A percentile compares a stretch with the other conserved stretches of the same genome.
phyloP scores from a whole-genome alignment of 2,329 filamentous ascomycete species.

The Aspergillus hortae region DNA sequence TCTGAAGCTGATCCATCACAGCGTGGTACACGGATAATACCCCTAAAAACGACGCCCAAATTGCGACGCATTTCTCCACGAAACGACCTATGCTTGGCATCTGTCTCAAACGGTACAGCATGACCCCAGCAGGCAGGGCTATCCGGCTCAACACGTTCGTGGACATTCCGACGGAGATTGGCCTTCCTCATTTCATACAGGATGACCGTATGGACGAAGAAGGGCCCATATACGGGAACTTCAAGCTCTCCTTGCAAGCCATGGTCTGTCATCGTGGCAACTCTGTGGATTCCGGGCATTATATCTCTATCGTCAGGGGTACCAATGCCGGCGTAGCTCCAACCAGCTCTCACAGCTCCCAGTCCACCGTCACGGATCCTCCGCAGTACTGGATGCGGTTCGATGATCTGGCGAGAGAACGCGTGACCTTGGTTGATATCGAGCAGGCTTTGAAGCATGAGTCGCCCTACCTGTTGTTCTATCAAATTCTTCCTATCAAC shows the following conservation, averaged over 20 bases:
- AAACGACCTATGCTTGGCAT: conserved; percentile 84
- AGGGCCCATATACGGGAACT: conserved; percentile 74
- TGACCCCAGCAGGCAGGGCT: conserved; percentile 65
- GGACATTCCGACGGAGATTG: conserved; percentile 84
- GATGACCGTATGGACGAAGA: conserved; percentile 68
- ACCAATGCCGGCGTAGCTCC: conserved; percentile 46
- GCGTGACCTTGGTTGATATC: conserved; percentile 75
- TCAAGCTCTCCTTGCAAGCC: conserved; percentile 87
- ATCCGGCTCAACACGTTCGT: conserved; percentile 75
- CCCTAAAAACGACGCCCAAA: conserved; percentile 67
- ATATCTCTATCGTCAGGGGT: conserved; percentile 79
- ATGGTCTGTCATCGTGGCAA: conserved; percentile 88
- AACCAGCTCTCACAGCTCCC: conserved; percentile 22
- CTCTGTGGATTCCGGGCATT: conserved; percentile 85
- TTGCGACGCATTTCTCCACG: conserved; percentile 81
- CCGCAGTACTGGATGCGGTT: conserved; percentile 84
- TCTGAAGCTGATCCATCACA: conserved; percentile 40
- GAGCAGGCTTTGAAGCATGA: conserved; percentile 75
- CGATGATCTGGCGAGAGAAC: conserved; percentile 74
- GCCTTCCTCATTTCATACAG: conserved; percentile 82
- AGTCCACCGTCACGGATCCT: conserved; percentile 52
- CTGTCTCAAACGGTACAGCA: conserved; percentile 84
- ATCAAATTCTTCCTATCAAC: conserved; percentile 85
- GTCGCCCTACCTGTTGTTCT: conserved; percentile 92
- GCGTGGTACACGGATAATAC: conserved; percentile 79